Evolutionary conservation across 2,329 filamentous ascomycete species (phyloP), one percentile per base, ranked within the genome.

Genomic region (Talaromyces amestolkiae): DNA sequence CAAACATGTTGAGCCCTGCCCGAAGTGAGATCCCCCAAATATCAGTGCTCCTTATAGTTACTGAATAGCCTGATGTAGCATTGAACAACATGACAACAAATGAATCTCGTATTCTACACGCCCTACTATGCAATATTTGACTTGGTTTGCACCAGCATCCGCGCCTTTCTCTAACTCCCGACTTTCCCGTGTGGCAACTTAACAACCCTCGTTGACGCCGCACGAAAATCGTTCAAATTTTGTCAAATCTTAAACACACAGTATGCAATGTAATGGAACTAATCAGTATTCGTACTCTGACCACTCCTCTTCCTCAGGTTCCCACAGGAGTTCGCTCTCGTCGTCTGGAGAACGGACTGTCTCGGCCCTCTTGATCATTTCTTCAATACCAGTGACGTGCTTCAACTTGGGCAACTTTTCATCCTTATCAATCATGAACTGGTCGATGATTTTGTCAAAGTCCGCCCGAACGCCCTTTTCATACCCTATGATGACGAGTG

Each of bases 281-380:
- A 31, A 22, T 63, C 47, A 63, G 61, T 54, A 56, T 35, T 63
- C 47, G 33, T 63, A 33, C 8, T 65, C 63, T 33, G 63, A 61
- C 63, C 63, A 65, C 11, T 65, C 63, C 19, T 54, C 58, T 33
- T 65, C 58, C 41, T 65, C 56, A 9, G 8, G 45, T 8, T 61
- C 31, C 63, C 58, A 61, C 45, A 61, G 19, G 22, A 53, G 43
- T 39, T 63, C 24, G 13, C 31, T 47, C 19, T 61, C 63, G 3
- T 61, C 22, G 39, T 65, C 47, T 39, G 63, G 58, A 51, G 43
- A 9, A 5, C 27, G 22, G 27, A 65, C 37, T 33, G 19, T 39
- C 7, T 10, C 8, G 9, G 58, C 58, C 17, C 22, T 61, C n/a
- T 51, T 33, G 45, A 65, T 61, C 37, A 35, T 15, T 49, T 56